Evolutionary conservation across 768 basidiomycete genomes (phyloP).

Genomic region (Suillus subluteus): DNA sequence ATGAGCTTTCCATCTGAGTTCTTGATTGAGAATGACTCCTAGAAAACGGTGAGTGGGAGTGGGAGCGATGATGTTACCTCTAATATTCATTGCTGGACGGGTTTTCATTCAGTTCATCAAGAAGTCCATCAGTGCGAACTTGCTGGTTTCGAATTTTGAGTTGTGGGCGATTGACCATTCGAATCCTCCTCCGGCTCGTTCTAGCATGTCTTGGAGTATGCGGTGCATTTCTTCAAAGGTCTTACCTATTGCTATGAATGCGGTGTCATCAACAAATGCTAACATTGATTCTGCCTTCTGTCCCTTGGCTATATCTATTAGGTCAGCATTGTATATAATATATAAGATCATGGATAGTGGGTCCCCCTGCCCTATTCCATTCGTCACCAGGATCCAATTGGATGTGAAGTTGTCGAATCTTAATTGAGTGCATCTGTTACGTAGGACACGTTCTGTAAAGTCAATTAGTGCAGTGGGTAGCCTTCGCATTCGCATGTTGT

Average conservation of each 20-base stretch:
- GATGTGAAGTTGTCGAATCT: no score
- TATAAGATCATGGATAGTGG: no score
- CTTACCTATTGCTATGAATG: constrained; percentile 25
- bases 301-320: constrained; percentile 25
- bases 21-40: constrained; percentile 28
- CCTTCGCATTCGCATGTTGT: constrained; percentile 29
- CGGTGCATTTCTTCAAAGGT: constrained; percentile 25
- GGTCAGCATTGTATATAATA: neutral
- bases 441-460: no score
- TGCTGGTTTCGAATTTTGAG: constrained; percentile 22
- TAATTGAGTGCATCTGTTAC: no score
- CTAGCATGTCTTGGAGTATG: constrained; percentile 30
- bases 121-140: constrained; percentile 17
- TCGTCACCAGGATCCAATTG: no score
- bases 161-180: constrained; percentile 22
- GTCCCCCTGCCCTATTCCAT: no score
- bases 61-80: neutral
- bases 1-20: constrained; percentile 21
- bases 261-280: constrained; percentile 33
- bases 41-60: constrained; percentile 25
- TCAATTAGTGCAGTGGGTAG: no score
- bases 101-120: neutral
- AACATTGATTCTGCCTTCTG: constrained; percentile 18
- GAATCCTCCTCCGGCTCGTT: constrained; percentile 14
- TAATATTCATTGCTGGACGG: neutral